Base-by-base conservation (phyloP, 805 yeast species). In the Saccharomyces kudriavzevii region DNA sequence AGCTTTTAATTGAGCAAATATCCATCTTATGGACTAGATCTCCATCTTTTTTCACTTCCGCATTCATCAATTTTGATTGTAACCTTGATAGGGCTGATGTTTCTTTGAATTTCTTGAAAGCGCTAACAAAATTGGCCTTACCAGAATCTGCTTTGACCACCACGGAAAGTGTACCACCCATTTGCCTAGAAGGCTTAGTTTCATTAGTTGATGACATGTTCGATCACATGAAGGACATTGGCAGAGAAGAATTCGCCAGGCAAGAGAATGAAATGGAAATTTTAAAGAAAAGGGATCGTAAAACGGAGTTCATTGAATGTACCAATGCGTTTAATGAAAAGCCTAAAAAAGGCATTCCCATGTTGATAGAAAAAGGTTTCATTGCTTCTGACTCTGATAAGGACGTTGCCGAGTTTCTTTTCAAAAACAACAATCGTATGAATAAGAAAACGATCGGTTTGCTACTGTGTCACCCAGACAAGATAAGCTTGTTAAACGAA, bases 401-500 rank as follows among this genome's bases (percentile, higher is more conserved):
- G 17, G 88, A 85, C 54, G 75, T 92, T 26, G 95, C 96, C 0
- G 70, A 73, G 29, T 94, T 94, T 65, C 77, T 94, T 57, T 86
- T 79, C 66, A 84, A 82, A 57, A 83, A 85, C 57, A 87, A 96
- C 14, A 85, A 89, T 28, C 78, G 96, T 51, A 73, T 94, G 59
- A 89, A 92, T 70, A 95, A 95, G 68, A 88, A 87, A 60, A 82
- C 84, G 1, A 76, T 94, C 30, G 99, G 99, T 46, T 95, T 89
- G 64, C 81, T 77, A 58, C 74, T 94, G 45, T 89, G 96, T 14
- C 89, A 89, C 64, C 87, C 95, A 0, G 72, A 77, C 2, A 89
- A 85, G 62, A 68, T 71, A 6, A 77, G 77, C 1, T 70, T 91
- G 5, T 73, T 92, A 58, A 75, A 75, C 49, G 74, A 78, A 49